phyloP scores from a whole-genome alignment of 352 stramenopile species.

The Sclerospora graminicola region DNA sequence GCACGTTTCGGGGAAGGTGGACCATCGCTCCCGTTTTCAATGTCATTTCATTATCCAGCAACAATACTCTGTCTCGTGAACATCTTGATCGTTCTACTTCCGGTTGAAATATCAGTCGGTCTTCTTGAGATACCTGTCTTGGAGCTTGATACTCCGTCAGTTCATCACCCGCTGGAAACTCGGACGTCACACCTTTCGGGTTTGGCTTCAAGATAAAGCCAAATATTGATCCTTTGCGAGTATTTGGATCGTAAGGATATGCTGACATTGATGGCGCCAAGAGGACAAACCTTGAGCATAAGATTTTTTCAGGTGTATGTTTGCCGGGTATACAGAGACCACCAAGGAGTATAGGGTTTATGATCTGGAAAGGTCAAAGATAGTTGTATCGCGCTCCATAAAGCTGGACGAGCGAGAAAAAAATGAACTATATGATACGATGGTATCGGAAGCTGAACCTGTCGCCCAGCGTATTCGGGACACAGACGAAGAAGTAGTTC shows the following conservation, averaged over 20 bases:
- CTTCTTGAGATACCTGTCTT: not conserved
- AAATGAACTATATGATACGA: slow-evolving; percentile 3
- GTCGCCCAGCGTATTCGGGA: too few species aligned
- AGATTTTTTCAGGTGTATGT: slow-evolving; percentile 4
- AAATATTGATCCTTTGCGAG: slow-evolving; percentile 1
- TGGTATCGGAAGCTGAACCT: too few species aligned
- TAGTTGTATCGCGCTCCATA: not conserved
- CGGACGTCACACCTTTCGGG: not conserved
- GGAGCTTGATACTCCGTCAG: not conserved
- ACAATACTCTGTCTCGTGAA: not conserved
- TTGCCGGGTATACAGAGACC: slow-evolving; percentile 2
- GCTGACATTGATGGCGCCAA: slow-evolving; percentile 1
- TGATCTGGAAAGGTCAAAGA: not conserved
- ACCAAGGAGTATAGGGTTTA: not conserved
- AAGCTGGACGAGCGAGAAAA: not conserved
- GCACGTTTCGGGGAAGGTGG: slow-evolving; percentile 3
- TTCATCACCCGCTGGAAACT: not conserved
- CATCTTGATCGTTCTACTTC: not conserved
- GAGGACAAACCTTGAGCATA: slow-evolving; percentile 1
- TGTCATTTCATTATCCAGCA: not conserved
- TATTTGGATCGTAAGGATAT: slow-evolving; percentile 3
- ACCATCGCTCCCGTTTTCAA: slow-evolving; percentile 4
- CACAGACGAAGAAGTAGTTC: too few species aligned
- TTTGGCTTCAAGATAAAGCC: not conserved
- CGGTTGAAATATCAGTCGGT: not conserved